Evolutionary conservation across 495 filamentous ascomycete species (phyloP), one percentile per base, ranked within the genome.

Genomic region (Penicillium argentinense): DNA sequence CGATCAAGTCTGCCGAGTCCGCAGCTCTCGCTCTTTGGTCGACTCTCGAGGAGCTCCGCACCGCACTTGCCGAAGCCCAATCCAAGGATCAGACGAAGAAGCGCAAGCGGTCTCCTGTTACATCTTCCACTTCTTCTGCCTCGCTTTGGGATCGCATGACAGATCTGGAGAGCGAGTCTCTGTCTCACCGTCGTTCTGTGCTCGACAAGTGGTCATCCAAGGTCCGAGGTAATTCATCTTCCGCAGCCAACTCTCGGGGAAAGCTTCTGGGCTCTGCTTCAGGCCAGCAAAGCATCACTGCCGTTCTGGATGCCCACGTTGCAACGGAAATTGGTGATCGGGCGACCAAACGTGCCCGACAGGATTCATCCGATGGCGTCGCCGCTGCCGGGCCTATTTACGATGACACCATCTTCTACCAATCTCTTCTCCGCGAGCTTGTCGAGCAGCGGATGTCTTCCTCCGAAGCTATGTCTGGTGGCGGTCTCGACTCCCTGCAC

Each of bases 371-470:
- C 19, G 28, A 34, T 26, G 41, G 42, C 9, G 21, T 34, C 9
- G 49, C 49, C 3, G 29, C 45, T 7, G 27, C 33, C 4, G 58
- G 69, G 24, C 55, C 72, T 3, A 79, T 96, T 59, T 98, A 91
- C 70, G 92, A 97, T 56, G 93, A 97, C 57, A 86, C 87, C 6
- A 82, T 90, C 61, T 96, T 97, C 69, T 98, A 98, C 73, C 87
- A 93, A 59, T 75, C 89, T 6, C 77, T 95, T 6, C 79, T 98
- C 12, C 93, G 95, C 49, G 91, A 96, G 49, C 80, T 98, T 1
- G 88, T 98, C 23, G 88, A 95, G 54, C 86, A 89, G 60, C 82
- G 91, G 41, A 85, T 87, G 67, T 64, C 71, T 19, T 68, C 64
- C 11, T 61, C 71, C 8, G 73, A 72, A 18, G 67, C 69, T 3